Evolutionary conservation across 331 rosid species (phyloP), one percentile per base, ranked within the genome.

Genomic region (Pyracantha coccinea): DNA sequence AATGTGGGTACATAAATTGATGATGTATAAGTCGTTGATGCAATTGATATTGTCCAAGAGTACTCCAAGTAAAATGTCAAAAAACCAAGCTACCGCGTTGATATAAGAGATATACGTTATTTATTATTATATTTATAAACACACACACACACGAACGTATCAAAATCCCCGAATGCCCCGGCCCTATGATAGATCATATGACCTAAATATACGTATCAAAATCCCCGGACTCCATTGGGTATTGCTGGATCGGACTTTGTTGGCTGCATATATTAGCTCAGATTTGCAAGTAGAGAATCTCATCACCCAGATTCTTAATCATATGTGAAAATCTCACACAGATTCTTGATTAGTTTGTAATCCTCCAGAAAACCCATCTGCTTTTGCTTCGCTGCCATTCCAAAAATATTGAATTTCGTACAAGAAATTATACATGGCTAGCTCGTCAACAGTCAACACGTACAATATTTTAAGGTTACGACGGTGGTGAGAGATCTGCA

Each of bases 261-360:
- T n/a, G 19, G 20, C 20, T 0, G 9, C 20, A 5, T 52, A 52
- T 19, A 12, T 52, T 52, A 52, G 45, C 45, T 55, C 20, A 10
- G 87, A 88, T 88, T 85, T 83, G 28, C n/a, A 61, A 47, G 21
- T 28, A 6, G 57, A 69, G 67, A 76, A 80, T 77, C 84, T 73
- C 81, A 24, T 24, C n/a, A 2, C 33, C 12, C 68, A 33, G 1
- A 57, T 32, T 72, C 53, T 32, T 20, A 54, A 28, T 60, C 4
- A 15, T 28, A 62, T 60, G 19, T 0, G 19, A 25, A 20, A 32
- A 71, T n/a, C 32, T 31, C 66, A 54, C 53, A 31, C 33, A 20
- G 75, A 71, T 32, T 55, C 32, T 55, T 70, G 23, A 5, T 28
- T 41, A 41, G 1, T 41, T 41, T 41, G 47, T 41, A 41, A 41